Base-by-base conservation (phyloP, 352 stramenopile genomes). In the Pythium inflatum region DNA sequence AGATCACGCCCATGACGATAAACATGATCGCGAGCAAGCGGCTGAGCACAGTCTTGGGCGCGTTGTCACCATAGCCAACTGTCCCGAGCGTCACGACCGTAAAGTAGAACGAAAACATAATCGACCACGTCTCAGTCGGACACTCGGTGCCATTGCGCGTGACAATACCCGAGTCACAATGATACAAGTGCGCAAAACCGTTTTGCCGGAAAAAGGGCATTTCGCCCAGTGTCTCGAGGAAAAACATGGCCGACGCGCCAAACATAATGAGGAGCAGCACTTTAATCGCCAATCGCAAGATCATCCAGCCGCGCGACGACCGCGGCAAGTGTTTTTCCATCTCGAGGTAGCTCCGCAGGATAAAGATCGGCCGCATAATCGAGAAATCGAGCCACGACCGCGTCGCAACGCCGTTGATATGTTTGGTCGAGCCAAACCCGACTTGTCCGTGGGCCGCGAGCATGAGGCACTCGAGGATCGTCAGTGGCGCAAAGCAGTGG, bases 41-140 rank as follows among this genome's bases (percentile, higher is more conserved):
- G 27, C 86, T 92, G n/a, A 90, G 78, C 20, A 94, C 89, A 12
- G 87, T 94, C 67, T 93, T 84, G 27, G 90, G 88, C 1, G 85
- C 54, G 45, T 95, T 94, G 74, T 97, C 90, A 20, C 90, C 90
- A 54, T 96, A 97, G 0, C 90, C 90, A 38, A 97, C 90, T 0
- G 90, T 97, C 30, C 86, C 89, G 34, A 97, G 82, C 27, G 90
- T 97, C 82, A 95, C 88, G 53, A 95, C 84, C 43, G 87, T 95
- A 62, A 94, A 95, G 66, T 95, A 95, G 61, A 94, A 91, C 4
- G 88, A 90, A 64, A 93, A 95, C 86, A 94, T 95, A 77, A 95
- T 76, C 28, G 86, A 94, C 88, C 88, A 95, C 2, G 88, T 94
- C 65, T 91, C 73, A 18, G 78, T 74, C 8, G 73, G 71, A 59